phyloP scores from a whole-genome alignment of 352 stramenopile genomes.

The Phytophthora syringae region DNA sequence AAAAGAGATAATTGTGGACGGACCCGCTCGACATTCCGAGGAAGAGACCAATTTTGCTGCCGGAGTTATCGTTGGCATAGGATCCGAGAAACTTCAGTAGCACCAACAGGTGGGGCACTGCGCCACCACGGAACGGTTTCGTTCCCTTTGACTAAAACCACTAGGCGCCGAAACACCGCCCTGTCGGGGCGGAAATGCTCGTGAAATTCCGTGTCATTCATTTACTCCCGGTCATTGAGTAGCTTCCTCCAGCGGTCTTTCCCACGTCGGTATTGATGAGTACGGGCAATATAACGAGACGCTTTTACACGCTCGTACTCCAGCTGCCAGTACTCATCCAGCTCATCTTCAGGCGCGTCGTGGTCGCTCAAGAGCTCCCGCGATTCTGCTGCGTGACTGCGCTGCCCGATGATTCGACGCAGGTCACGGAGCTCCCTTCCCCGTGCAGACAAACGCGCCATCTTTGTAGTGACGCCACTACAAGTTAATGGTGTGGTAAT shows the following conservation, averaged over 20 bases:
- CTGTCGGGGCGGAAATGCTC: not conserved
- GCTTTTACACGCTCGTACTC: constrained; percentile 1
- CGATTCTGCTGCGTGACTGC: not conserved
- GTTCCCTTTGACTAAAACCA: not conserved
- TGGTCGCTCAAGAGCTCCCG: not conserved
- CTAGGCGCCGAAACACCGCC: constrained; percentile 8
- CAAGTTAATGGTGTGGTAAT: too few relatives aligned
- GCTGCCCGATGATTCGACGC: not conserved
- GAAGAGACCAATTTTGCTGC: too few relatives aligned
- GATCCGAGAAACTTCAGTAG: too few relatives aligned
- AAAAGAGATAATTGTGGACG: too few relatives aligned
- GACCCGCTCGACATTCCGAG: too few relatives aligned
- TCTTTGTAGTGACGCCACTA: not conserved
- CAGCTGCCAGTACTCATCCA: not conserved
- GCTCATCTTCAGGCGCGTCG: not conserved
- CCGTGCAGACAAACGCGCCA: not conserved
- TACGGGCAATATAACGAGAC: not conserved
- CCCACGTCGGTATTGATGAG: not conserved
- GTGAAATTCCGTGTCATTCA: constrained; percentile 10
- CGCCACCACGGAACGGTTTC: too few relatives aligned
- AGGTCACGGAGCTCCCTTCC: not conserved
- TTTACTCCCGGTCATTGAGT: constrained; percentile 1
- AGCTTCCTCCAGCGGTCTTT: constrained; percentile 2
- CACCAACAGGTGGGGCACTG: too few relatives aligned
- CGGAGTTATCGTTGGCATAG: too few relatives aligned